Evolutionary conservation across 805 yeast genomes (phyloP).

Genomic region (fission yeast (Schizosaccharomyces pombe)): DNA sequence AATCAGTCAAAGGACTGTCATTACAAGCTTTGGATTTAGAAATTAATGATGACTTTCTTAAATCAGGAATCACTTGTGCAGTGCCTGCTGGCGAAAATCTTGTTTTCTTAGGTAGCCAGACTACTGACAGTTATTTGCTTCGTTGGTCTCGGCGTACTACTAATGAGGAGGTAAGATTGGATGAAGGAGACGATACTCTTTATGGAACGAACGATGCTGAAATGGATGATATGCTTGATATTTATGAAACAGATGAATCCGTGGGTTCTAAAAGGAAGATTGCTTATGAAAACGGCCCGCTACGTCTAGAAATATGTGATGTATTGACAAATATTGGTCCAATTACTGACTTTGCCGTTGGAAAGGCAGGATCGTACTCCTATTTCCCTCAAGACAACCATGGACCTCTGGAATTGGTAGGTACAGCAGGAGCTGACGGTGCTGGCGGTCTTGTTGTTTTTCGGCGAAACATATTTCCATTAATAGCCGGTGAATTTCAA

Average conservation of each 20-base stretch:
- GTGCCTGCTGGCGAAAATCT: conserved; percentile 8
- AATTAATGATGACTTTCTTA: conserved; percentile 3
- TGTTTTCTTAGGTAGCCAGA: conserved; percentile 36
- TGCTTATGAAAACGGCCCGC: conserved; percentile 8
- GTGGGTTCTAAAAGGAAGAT: conserved; percentile 27
- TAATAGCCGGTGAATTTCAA: conserved; percentile 39
- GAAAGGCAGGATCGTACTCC: conserved; percentile 13
- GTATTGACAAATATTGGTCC: conserved; percentile 38
- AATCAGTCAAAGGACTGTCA: conserved; percentile 14
- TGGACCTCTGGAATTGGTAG: conserved; percentile 27
- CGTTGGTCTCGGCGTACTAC: conserved; percentile 14
- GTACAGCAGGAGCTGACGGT: conserved; percentile 40
- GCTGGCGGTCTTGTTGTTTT: conserved; percentile 35
- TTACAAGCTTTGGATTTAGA: conserved; percentile 3
- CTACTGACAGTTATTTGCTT: conserved; percentile 34
- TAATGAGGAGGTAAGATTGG: conserved; percentile 5
- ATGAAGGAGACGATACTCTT: conserved; percentile 12
- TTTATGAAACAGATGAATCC: conserved; percentile 13
- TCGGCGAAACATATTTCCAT: conserved; percentile 46
- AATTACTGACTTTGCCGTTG: conserved; percentile 40
- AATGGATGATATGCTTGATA: background rate
- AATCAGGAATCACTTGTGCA: conserved; percentile 7
- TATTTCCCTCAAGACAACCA: conserved; percentile 1
- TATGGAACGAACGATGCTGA: conserved; percentile 9
- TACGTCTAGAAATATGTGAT: background rate